A percentile compares a stretch with the other conserved stretches of the same genome.
These are phyloP conservation scores for Colletotrichum agaves DNA, from an alignment of 2,329 filamentous ascomycete species.

Conservation along the genomic window DNA sequence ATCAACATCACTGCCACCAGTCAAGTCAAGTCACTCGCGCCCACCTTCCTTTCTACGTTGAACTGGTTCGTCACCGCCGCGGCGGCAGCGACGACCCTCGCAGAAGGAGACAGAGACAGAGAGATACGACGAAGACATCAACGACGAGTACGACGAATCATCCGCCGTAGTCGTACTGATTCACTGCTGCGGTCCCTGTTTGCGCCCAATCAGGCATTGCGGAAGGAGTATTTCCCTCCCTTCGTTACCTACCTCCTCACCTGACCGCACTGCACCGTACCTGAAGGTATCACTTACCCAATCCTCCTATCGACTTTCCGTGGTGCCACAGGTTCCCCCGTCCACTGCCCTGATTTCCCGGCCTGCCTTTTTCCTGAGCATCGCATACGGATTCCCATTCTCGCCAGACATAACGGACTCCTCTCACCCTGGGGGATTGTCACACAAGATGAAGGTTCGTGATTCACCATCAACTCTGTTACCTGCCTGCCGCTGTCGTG, in stretches of 20 bases:
- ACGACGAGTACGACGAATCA: neutral
- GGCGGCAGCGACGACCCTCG: conserved; percentile 2
- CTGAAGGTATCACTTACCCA: too few species aligned
- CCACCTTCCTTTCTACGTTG: conserved; percentile 20
- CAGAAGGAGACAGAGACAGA: conserved; percentile 7
- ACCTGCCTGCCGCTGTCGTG: conserved; percentile 4
- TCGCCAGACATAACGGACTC: neutral
- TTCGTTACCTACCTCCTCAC: neutral
- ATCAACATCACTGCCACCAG: neutral
- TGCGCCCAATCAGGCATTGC: conserved; percentile 23
- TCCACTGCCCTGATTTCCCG: neutral
- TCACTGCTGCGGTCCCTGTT: conserved; percentile 18
- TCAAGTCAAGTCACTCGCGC: conserved; percentile 5
- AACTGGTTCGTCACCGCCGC: too few species aligned
- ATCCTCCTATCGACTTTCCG: conserved; percentile 20
- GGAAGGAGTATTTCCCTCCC: conserved; percentile 17
- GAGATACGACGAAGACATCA: too few species aligned
- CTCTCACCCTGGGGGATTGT: conserved; percentile 19
- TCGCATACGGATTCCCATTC: conserved; percentile 7
- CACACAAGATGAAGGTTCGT: conserved; percentile 40
- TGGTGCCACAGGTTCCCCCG: conserved; percentile 22
- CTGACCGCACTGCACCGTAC: too few species aligned
- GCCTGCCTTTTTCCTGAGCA: conserved; percentile 13
- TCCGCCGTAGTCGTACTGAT: conserved; percentile 3
- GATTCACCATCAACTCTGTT: conserved; percentile 19